Evolutionary conservation across 352 stramenopile genomes (phyloP).

Genomic region (Globisporangium cylindrosporum): DNA sequence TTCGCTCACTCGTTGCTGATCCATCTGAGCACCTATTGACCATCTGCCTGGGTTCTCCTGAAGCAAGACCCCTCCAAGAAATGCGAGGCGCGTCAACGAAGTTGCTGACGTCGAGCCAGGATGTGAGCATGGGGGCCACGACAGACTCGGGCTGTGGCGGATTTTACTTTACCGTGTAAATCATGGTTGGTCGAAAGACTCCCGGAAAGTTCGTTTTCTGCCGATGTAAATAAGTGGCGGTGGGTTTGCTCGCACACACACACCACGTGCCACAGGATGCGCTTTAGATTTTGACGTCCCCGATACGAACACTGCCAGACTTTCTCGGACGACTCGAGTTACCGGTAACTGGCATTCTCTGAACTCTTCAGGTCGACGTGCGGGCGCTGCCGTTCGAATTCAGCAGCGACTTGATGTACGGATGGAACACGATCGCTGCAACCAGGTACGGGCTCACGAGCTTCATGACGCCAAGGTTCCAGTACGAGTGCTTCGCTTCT

Average conservation of each 20-base stretch:
- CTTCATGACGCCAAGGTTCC: conserved; percentile 55
- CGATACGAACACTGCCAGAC: not conserved
- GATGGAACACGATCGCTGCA: conserved; percentile 58
- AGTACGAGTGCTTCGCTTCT: conserved; percentile 24
- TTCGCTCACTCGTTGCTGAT: too few species aligned
- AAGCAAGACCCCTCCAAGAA: too few species aligned
- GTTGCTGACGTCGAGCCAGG: too few species aligned
- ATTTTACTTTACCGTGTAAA: too few species aligned
- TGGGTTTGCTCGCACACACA: not conserved
- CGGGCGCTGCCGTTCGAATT: conserved; percentile 11
- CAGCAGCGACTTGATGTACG: conserved; percentile 54
- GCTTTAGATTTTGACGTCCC: not conserved
- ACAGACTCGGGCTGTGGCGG: too few species aligned
- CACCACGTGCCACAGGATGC: not conserved
- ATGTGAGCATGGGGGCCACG: too few species aligned
- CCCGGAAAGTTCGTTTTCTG: too few species aligned
- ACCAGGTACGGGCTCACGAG: conserved; percentile 57
- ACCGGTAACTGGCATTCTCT: not conserved
- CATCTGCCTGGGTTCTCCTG: too few species aligned
- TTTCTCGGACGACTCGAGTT: not conserved
- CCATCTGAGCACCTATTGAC: too few species aligned
- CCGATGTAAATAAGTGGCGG: not conserved
- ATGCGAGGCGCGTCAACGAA: too few species aligned
- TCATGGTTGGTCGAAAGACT: too few species aligned
- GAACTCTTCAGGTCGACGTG: not conserved